These are phyloP conservation scores for Kodamaea sagamina DNA, from an alignment of 805 yeast genomes.

Conservation along the genomic window DNA sequence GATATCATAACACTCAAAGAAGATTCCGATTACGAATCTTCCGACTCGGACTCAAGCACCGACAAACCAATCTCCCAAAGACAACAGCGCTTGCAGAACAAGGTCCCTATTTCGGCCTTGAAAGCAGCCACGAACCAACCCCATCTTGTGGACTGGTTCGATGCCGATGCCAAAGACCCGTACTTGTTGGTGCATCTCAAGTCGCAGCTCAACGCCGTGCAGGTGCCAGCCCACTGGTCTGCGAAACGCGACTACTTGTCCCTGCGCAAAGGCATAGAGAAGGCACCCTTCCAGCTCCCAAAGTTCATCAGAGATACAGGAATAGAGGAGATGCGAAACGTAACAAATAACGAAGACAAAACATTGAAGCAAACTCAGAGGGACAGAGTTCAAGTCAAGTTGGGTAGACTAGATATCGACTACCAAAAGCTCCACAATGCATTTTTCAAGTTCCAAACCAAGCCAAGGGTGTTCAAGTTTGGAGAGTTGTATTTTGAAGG, in stretches of 20 bases:
- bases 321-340: slow-evolving; percentile 78
- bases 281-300: slow-evolving; percentile 76
- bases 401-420: slow-evolving; percentile 85
- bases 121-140: slow-evolving; percentile 66
- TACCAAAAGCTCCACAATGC: slow-evolving; percentile 81
- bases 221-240: slow-evolving; percentile 86
- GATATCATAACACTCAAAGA: neutral
- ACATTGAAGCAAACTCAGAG: slow-evolving; percentile 73
- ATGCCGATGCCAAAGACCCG: slow-evolving; percentile 84
- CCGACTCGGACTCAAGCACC: slow-evolving; percentile 17
- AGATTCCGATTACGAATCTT: slow-evolving; percentile 24
- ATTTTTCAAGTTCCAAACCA: slow-evolving; percentile 77
- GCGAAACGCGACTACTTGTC: slow-evolving; percentile 73
- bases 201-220: slow-evolving; percentile 62
- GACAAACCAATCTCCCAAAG: slow-evolving; percentile 42
- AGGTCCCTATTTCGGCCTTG: slow-evolving; percentile 65
- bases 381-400: slow-evolving; percentile 84
- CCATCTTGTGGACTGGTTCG: slow-evolving; percentile 81
- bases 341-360: slow-evolving; percentile 48
- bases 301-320: slow-evolving; percentile 79
- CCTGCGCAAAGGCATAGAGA: slow-evolving; percentile 63
- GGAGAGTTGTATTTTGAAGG: slow-evolving; percentile 87
- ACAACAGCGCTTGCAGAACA: slow-evolving; percentile 52
- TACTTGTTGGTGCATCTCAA: slow-evolving; percentile 63
- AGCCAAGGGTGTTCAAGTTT: slow-evolving; percentile 64